These are phyloP conservation scores for Rutstroemia sp. DNA, from an alignment of 2,329 filamentous ascomycete genomes.

Conservation along the genomic window DNA sequence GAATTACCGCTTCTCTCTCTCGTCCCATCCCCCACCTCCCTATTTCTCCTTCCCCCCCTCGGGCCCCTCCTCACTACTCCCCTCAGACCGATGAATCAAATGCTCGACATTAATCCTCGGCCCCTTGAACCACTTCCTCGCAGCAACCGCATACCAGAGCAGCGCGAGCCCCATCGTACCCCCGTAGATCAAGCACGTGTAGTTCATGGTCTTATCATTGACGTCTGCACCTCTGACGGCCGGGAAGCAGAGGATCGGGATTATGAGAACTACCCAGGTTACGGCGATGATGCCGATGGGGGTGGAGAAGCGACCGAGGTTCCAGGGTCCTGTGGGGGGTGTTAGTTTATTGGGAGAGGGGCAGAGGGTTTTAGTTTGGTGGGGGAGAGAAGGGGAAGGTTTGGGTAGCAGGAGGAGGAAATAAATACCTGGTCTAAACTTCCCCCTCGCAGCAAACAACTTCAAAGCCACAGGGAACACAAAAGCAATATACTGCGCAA, in stretches of 20 bases:
- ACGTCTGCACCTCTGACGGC: constrained; percentile 48
- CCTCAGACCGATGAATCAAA: neutral
- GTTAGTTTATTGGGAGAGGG: neutral
- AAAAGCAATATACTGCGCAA: constrained; percentile 58
- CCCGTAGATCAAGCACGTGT: constrained; percentile 60
- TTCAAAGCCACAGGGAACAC: constrained; percentile 51
- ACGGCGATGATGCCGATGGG: constrained; percentile 50
- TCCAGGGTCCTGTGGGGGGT: constrained; percentile 47
- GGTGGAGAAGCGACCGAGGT: constrained; percentile 52
- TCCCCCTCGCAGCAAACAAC: constrained; percentile 51
- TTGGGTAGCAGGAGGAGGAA: too few species aligned
- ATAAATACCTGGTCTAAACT: constrained; percentile 50
- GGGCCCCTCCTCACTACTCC: neutral
- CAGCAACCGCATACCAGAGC: constrained; percentile 57
- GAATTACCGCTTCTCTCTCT: too few species aligned
- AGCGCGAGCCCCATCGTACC: constrained; percentile 51
- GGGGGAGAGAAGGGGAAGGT: neutral
- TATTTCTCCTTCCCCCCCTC: neutral
- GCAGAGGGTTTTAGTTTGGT: too few species aligned
- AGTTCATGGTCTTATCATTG: constrained; percentile 51
- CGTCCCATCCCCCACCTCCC: too few species aligned
- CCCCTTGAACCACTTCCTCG: constrained; percentile 62
- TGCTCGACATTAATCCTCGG: constrained; percentile 58
- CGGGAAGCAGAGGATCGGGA: constrained; percentile 61
- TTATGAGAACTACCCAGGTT: constrained; percentile 56